phyloP scores from a whole-genome alignment of 164 flowering plant genomes.

The Umbilicus rupestris region DNA sequence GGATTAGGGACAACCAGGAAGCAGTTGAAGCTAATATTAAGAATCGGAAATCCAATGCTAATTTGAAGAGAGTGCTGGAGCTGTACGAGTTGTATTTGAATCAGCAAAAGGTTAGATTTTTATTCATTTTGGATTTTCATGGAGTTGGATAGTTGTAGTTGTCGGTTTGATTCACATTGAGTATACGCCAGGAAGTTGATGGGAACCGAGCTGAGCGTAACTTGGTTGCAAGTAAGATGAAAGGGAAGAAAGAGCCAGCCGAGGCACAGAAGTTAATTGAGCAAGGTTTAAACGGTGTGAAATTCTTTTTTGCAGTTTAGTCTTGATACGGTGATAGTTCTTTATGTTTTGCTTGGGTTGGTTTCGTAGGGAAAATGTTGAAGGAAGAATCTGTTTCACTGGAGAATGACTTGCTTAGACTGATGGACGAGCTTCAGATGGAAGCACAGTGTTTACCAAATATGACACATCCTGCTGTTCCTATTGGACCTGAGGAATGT shows the following conservation, averaged over 20 bases:
- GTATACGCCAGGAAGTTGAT: conserved; percentile 72
- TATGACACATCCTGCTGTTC: conserved; percentile 89
- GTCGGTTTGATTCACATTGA: not conserved
- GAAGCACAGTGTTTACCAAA: conserved; percentile 90
- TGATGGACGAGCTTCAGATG: conserved; percentile 71
- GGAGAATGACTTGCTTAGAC: conserved; percentile 67
- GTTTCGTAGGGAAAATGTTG: conserved; percentile 57
- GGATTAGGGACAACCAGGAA: conserved; percentile 81
- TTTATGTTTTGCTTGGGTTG: not conserved
- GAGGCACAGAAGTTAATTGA: conserved; percentile 76
- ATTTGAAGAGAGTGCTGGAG: conserved; percentile 69
- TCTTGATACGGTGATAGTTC: not conserved
- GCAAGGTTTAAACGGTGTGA: no score
- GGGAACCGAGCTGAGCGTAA: conserved; percentile 83
- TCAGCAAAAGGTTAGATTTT: conserved; percentile 72
- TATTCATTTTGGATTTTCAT: not conserved
- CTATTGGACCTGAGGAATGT: conserved; percentile 77
- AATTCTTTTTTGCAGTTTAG: conserved; percentile 13
- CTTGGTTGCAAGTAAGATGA: conserved; percentile 87
- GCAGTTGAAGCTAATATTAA: conserved; percentile 59
- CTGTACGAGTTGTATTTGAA: conserved; percentile 47
- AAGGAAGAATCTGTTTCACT: conserved; percentile 54
- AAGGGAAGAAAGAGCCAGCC: conserved; percentile 66
- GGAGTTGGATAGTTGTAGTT: not conserved
- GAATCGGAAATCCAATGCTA: conserved; percentile 56